Evolutionary conservation across 2,329 filamentous ascomycete genomes (phyloP), one percentile per base, ranked within the genome.

Genomic region (Sclerotinia subarctica): DNA sequence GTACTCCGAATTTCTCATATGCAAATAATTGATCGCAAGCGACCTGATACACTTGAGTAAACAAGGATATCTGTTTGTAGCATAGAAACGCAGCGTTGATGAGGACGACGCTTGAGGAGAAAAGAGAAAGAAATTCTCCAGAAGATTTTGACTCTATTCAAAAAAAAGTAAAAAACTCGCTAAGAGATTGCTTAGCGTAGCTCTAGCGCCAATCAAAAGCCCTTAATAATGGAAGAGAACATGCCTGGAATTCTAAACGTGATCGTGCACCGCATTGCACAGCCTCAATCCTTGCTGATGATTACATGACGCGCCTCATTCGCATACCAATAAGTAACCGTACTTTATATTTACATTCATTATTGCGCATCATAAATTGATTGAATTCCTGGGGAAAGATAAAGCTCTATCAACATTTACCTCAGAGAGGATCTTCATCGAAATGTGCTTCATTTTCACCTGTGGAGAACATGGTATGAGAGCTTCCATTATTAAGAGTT

Each of bases 1-100:
- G 89, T 95, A 91, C 92, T 95, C 92, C 92, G 92, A 95, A 94
- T 95, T 95, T 95, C 92, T 93, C 92, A 94, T 93, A 93, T 94
- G 92, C 92, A 76, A 72, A 69, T 62, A 53, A 56, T 35, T 64
- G 51, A 67, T 72, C 72, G 52, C 46, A 72, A 68, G 65, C 59
- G 74, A 75, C 73, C 71, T 74, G 71, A 75, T 69, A 67, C 46
- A 72, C 47, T 69, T 68, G 74, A 73, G 77, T 78, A 73, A 76
- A 66, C 62, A 68, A 67, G 71, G 26, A 74, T 83, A 83, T 92
- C 85, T 82, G 86, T 87, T 86, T 91, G 90, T 90, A 90, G 91
- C 91, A 94, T 93, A 92, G 91, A 94, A 94, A 94, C 90, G 90
- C 91, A 91, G 91, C 92, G 86, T 92, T 94, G 90, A 88, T 85